phyloP scores from a whole-genome alignment of 1,139 yeast species.

The Blastobotrys serpentis region DNA sequence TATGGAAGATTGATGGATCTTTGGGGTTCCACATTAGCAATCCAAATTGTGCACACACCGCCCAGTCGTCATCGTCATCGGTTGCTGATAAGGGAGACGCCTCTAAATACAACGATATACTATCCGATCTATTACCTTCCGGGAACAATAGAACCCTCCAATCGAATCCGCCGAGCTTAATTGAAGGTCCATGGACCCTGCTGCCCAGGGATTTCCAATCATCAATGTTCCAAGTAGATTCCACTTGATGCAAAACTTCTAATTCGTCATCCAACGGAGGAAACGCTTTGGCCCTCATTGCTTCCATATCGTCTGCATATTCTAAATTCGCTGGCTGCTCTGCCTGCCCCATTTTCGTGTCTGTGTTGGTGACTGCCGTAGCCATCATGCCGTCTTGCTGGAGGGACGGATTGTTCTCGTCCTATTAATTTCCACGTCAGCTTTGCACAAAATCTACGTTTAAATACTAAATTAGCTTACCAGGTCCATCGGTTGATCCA shows the following conservation, averaged over 20 bases:
- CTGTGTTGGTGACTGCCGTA: background rate
- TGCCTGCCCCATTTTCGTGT: background rate
- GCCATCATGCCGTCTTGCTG: slow-evolving; percentile 6
- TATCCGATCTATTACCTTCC: slow-evolving; percentile 43
- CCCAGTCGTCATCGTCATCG: slow-evolving; percentile 53
- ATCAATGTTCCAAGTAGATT: slow-evolving; percentile 70
- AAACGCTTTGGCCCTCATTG: slow-evolving; percentile 33
- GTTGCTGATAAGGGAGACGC: slow-evolving; percentile 28
- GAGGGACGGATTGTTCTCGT: slow-evolving; percentile 1
- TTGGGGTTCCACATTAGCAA: slow-evolving; percentile 81
- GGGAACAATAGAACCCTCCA: slow-evolving; percentile 83
- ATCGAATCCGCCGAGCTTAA: slow-evolving; percentile 63
- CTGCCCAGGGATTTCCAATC: slow-evolving; percentile 55
- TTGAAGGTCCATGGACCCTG: slow-evolving; percentile 48
- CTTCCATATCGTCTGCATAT: slow-evolving; percentile 19
- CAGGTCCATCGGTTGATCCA: slow-evolving; percentile 21
- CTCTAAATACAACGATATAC: slow-evolving; percentile 36
- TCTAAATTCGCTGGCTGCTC: slow-evolving; percentile 1
- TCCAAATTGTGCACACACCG: slow-evolving; percentile 87
- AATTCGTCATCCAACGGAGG: slow-evolving; percentile 38
- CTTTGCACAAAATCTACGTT: no score
- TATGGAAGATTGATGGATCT: slow-evolving; percentile 58
- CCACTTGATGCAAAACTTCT: slow-evolving; percentile 39
- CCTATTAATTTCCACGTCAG: background rate
- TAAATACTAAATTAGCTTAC: slow-evolving; percentile 17